Percentiles rank a stretch among this genome's conserved stretches.
These are phyloP conservation scores for Rhododendron mucronatum DNA, from an alignment of 148 eudicot genomes.

Conservation along the genomic window DNA sequence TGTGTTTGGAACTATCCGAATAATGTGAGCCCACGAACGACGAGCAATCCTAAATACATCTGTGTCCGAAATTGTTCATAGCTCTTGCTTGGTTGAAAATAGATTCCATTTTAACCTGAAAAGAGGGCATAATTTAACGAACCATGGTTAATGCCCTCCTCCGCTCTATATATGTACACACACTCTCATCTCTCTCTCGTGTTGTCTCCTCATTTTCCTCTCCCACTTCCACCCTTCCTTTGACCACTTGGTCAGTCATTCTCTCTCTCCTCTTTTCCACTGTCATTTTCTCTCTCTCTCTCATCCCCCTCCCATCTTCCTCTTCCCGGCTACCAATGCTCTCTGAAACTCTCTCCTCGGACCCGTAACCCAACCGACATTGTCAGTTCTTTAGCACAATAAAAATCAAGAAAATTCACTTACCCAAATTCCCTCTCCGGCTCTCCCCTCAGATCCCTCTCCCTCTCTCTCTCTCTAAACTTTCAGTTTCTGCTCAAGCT, in stretches of 20 bases:
- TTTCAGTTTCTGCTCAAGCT: neutral
- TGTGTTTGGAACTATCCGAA: too few relatives aligned
- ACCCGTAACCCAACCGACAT: neutral
- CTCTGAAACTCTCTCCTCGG: neutral
- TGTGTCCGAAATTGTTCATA: too few relatives aligned
- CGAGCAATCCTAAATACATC: too few relatives aligned
- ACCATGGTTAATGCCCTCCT: slow-evolving; percentile 3
- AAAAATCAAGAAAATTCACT: neutral
- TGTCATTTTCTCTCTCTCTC: neutral
- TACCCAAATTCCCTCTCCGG: neutral
- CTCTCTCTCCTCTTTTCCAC: neutral
- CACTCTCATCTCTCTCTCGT: slow-evolving; percentile 11
- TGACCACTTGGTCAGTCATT: slow-evolving; percentile 7
- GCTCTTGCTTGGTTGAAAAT: neutral
- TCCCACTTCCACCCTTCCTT: neutral
- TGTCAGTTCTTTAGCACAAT: slow-evolving; percentile 10
- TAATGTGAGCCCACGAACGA: too few relatives aligned
- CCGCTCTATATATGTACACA: slow-evolving; percentile 10
- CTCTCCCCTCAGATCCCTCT: slow-evolving; percentile 4
- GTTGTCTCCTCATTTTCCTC: slow-evolving; percentile 1
- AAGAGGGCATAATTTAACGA: slow-evolving; percentile 5
- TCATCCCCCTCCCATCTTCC: neutral
- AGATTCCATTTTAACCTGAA: slow-evolving; percentile 10
- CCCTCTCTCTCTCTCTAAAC: neutral
- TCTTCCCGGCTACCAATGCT: slow-evolving; percentile 6